Evolutionary conservation across 768 basidiomycete genomes (phyloP).

Genomic region (Pleurotus sapidus): DNA sequence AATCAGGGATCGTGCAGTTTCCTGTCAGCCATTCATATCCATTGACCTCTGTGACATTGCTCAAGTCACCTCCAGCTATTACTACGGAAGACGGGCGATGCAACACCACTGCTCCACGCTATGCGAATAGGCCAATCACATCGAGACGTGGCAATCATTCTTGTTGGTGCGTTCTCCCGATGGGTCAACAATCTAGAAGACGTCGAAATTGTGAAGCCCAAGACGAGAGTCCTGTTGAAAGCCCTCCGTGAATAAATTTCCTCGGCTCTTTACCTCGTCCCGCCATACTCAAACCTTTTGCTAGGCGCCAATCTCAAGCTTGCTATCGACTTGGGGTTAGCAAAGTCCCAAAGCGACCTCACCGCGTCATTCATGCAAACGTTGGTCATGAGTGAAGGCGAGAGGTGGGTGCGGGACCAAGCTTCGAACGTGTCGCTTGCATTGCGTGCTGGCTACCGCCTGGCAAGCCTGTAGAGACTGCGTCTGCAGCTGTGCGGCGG

Average conservation of each 20-base stretch:
- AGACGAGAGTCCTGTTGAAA: conserved; percentile 73
- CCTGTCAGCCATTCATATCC: conserved; percentile 40
- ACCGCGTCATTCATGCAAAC: conserved; percentile 94
- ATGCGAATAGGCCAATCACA: conserved; percentile 77
- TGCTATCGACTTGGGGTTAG: conserved; percentile 86
- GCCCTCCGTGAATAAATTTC: conserved; percentile 55
- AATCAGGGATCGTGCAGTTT: conserved; percentile 74
- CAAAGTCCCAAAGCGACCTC: conserved; percentile 77
- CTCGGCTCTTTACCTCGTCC: neutral
- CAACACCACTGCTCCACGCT: conserved; percentile 88
- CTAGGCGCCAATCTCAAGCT: conserved; percentile 82
- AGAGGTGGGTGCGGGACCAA: conserved; percentile 80
- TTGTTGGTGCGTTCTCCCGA: conserved; percentile 88
- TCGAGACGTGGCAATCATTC: conserved; percentile 79
- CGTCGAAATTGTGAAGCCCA: conserved; percentile 64
- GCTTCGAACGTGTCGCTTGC: conserved; percentile 67
- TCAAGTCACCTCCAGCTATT: conserved; percentile 47
- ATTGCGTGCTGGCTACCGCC: conserved; percentile 61
- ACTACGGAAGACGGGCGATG: conserved; percentile 80
- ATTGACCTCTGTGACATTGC: no score
- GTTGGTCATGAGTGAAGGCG: conserved; percentile 94
- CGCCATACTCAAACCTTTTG: neutral
- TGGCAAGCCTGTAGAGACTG: conserved; percentile 73
- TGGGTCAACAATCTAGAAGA: conserved; percentile 90
- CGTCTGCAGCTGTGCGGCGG: conserved; percentile 72